phyloP scores from a whole-genome alignment of 495 filamentous ascomycete species.

The Ascodesmis nigricans region DNA sequence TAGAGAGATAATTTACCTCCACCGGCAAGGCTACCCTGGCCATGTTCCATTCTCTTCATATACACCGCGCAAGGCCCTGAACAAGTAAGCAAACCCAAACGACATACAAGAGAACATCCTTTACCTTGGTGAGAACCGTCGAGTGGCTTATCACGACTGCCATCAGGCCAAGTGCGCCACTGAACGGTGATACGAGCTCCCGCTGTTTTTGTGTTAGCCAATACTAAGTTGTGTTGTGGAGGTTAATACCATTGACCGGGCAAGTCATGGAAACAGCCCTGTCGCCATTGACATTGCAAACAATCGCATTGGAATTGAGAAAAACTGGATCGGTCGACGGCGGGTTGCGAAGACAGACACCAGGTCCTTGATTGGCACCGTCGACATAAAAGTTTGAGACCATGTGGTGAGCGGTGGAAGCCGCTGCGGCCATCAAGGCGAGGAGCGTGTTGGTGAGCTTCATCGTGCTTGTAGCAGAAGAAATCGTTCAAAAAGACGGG shows the following conservation, averaged over 20 bases:
- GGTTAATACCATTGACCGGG: slow-evolving; percentile 8
- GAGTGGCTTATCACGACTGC: slow-evolving; percentile 30
- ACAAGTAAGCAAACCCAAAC: neutral
- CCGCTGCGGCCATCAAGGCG: too few species aligned
- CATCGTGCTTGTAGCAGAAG: too few species aligned
- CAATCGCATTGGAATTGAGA: slow-evolving; percentile 38
- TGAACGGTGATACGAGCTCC: slow-evolving; percentile 38
- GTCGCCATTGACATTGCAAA: slow-evolving; percentile 29
- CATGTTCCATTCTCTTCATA: slow-evolving; percentile 31
- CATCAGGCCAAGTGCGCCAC: slow-evolving; percentile 40
- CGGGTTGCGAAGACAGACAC: slow-evolving; percentile 45
- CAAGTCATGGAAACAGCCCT: slow-evolving; percentile 6
- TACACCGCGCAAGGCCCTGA: slow-evolving; percentile 44
- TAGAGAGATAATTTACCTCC: slow-evolving; percentile 5
- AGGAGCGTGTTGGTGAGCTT: too few species aligned
- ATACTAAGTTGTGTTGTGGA: neutral
- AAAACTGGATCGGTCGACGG: slow-evolving; percentile 34
- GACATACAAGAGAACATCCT: too few species aligned
- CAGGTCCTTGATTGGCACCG: slow-evolving; percentile 42
- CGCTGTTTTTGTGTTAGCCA: slow-evolving; percentile 1
- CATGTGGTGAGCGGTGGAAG: slow-evolving; percentile 39
- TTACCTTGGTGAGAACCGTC: slow-evolving; percentile 39
- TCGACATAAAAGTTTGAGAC: slow-evolving; percentile 46
- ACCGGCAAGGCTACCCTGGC: neutral
- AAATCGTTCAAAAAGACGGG: too few species aligned